Base-by-base conservation (phyloP, 805 yeast species). In the Grigorovia yakushimaensis region DNA sequence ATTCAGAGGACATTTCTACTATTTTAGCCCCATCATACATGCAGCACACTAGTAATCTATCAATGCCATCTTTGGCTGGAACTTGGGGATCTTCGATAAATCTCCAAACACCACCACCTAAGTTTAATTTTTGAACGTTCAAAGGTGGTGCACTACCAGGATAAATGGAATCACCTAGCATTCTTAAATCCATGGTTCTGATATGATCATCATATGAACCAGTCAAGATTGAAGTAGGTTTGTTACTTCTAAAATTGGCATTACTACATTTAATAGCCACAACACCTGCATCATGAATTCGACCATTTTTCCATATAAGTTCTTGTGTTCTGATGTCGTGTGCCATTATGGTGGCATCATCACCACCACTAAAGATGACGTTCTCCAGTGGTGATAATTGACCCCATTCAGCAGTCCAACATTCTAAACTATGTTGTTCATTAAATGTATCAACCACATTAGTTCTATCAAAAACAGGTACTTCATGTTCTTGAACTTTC, bases 41-140 rank as follows among this genome's bases (percentile, higher is more conserved):
- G 59, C 96, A 88, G 62, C 97, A 89, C 0, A 82, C 79, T 44
- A 91, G 66, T 0, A 91, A 73, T 39, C 77, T 67, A 48, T 76
- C 66, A 33, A 6, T 20, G 21, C 13, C 18, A 24, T 37, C 2
- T 13, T 17, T n/a, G 58, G 54, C n/a, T 13, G 36, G 36, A 15
- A 8, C 11, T 0, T 53, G 47, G 0, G 79, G 77, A 18, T 77
- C 71, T 2, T 95, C 96, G 7, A 79, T 68, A 49, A 93, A 71
- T 56, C 96, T 71, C 98, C 98, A 91, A 2, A 91, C 98, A 1
- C 98, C 98, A 5, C 98, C 98, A 1, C 88, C 89, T 3, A 93
- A 68, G 42, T 81, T 74, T 24, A 70, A 62, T 40, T 69, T 67
- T 13, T 70, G 63, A 5, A 46, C 24, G n/a, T 61, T 59, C 0